Conservation (phyloP, 345 rosid species). For the Lumnitzera racemosa region DNA sequence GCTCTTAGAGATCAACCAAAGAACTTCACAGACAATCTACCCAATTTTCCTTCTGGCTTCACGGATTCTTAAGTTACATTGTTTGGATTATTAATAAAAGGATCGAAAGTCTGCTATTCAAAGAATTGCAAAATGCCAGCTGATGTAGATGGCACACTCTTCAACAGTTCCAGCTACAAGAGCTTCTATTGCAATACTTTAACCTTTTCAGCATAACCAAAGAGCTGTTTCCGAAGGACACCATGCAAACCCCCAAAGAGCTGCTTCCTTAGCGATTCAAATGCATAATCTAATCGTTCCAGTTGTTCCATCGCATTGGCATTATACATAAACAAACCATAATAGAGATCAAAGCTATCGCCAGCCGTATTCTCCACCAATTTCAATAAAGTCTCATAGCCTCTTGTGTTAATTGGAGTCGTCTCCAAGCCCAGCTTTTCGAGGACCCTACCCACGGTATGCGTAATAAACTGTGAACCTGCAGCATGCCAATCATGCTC, state of each 20-base stretch:
- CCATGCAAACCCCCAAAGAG: constrained; percentile 58
- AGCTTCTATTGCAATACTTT: constrained; percentile 19
- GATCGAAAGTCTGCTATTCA: background rate
- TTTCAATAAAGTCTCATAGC: constrained; percentile 65
- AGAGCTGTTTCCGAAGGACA: constrained; percentile 45
- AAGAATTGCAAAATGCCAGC: background rate
- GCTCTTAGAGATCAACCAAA: too few species aligned
- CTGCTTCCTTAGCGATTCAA: constrained; percentile 63
- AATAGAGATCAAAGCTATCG: constrained; percentile 79
- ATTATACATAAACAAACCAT: constrained; percentile 71
- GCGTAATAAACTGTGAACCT: constrained; percentile 80
- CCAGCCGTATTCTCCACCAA: constrained; percentile 77
- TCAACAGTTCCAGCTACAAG: background rate
- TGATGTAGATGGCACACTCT: constrained; percentile 1
- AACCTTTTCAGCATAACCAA: constrained; percentile 24
- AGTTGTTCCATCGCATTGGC: constrained; percentile 81
- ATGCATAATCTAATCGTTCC: constrained; percentile 60
- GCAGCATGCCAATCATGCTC: constrained; percentile 86
- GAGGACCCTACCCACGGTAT: constrained; percentile 64
- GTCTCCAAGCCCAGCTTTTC: constrained; percentile 58
- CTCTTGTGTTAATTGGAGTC: constrained; percentile 62
- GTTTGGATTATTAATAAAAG: background rate
- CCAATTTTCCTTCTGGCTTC: too few species aligned
- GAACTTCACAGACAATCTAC: too few species aligned
- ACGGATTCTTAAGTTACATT: too few species aligned